Evolutionary conservation across 2,329 filamentous ascomycete species (phyloP).

Genomic region (Xylariaceae sp.): DNA sequence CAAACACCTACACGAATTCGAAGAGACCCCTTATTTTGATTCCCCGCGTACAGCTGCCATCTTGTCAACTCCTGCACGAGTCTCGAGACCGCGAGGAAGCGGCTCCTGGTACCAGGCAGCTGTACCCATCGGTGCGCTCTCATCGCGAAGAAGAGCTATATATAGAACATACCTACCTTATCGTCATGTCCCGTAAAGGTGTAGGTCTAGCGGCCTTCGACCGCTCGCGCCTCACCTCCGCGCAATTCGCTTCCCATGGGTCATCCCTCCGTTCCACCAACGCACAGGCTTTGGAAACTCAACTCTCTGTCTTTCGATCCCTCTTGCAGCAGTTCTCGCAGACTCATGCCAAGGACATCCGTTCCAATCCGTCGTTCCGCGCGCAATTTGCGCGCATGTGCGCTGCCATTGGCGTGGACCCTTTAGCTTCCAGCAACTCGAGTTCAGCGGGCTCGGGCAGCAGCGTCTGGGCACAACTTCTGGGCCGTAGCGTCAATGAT

Average conservation of each 20-base stretch:
- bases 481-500: conserved; percentile 89
- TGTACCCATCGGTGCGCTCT: too few relatives aligned
- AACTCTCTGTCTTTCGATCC: conserved; percentile 93
- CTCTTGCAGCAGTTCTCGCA: conserved; percentile 92
- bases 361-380: conserved; percentile 89
- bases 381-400: conserved; percentile 99
- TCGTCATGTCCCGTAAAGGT: conserved; percentile 66
- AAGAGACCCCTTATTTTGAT: too few relatives aligned
- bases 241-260: conserved; percentile 89
- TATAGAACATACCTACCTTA: not conserved
- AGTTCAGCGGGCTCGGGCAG: conserved; percentile 43
- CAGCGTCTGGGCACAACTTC: conserved; percentile 87
- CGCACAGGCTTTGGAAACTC: conserved; percentile 80
- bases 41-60: too few relatives aligned
- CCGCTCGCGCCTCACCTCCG: conserved; percentile 75
- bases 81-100: too few relatives aligned
- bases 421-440: conserved; percentile 59
- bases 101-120: too few relatives aligned
- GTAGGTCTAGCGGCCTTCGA: conserved; percentile 90
- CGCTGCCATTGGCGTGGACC: conserved; percentile 92
- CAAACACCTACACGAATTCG: too few relatives aligned
- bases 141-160: too few relatives aligned
- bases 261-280: conserved; percentile 80
- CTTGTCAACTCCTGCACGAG: too few relatives aligned
- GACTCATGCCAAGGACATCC: conserved; percentile 93